A percentile compares a stretch with the other conserved stretches of the same genome.
Evolutionary conservation across 805 yeast species (phyloP).

Genomic region (Yarrowia alimentaria): DNA sequence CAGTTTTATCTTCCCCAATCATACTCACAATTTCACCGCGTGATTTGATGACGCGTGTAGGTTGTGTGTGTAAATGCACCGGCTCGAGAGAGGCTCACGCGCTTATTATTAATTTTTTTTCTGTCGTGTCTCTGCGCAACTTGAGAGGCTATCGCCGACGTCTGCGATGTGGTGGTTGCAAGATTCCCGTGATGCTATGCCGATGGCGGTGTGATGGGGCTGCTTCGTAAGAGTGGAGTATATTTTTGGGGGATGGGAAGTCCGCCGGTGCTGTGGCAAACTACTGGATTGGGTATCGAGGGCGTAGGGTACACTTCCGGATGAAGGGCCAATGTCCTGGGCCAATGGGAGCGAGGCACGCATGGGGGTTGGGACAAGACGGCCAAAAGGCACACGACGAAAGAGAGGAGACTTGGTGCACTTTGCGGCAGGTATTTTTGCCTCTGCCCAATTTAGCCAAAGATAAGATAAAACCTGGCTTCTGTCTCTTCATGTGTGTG

Average conservation of each 20-base stretch:
- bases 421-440: slow-evolving; percentile 6
- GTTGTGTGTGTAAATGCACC: no score
- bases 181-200: no score
- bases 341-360: slow-evolving; percentile 11
- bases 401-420: not conserved
- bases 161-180: no score
- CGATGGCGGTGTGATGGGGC: not conserved
- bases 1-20: no score
- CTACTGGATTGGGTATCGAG: slow-evolving; percentile 25
- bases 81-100: no score
- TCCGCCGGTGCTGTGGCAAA: no score
- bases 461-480: slow-evolving; percentile 24
- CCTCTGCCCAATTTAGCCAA: slow-evolving; percentile 27
- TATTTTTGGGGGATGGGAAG: not conserved
- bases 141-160: no score
- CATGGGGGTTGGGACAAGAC: not conserved
- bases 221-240: not conserved
- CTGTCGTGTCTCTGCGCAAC: no score
- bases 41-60: no score
- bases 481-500: slow-evolving; percentile 27
- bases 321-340: not conserved
- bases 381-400: not conserved
- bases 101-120: no score
- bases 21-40: no score
- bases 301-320: slow-evolving; percentile 26